phyloP scores from a whole-genome alignment of 768 basidiomycete species.

The Termitomyces sp. region DNA sequence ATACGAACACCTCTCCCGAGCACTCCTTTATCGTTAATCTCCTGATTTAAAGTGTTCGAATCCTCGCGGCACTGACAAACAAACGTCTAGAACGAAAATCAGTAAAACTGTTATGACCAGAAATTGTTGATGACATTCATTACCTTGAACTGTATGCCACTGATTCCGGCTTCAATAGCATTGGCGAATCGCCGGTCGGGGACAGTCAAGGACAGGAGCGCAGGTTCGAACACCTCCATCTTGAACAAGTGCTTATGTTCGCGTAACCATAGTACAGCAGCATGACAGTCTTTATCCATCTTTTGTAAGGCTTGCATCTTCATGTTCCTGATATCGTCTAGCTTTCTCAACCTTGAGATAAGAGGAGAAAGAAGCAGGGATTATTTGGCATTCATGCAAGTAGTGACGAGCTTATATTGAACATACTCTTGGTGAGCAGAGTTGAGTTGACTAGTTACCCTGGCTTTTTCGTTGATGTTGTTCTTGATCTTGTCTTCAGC shows the following conservation, averaged over 20 bases:
- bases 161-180: constrained; percentile 74
- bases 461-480: constrained; percentile 23
- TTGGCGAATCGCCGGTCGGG: constrained; percentile 56
- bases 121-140: not conserved
- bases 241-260: constrained; percentile 60
- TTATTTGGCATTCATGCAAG: not conserved
- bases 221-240: constrained; percentile 84
- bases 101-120: not conserved
- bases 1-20: constrained; percentile 50
- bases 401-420: not conserved
- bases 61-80: constrained; percentile 83
- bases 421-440: constrained; percentile 23
- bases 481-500: constrained; percentile 23
- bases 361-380: not conserved
- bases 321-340: constrained; percentile 51
- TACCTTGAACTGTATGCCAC: constrained; percentile 57
- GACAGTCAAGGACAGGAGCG: constrained; percentile 66
- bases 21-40: constrained; percentile 60
- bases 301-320: constrained; percentile 50
- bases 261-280: constrained; percentile 71
- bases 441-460: constrained; percentile 18
- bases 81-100: constrained; percentile 56
- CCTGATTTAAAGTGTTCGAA: constrained; percentile 60
- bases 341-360: constrained; percentile 40
- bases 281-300: constrained; percentile 57